Evolutionary conservation across 1,139 yeast genomes (phyloP).

Genomic region (Lodderomyces orthopsilosis): DNA sequence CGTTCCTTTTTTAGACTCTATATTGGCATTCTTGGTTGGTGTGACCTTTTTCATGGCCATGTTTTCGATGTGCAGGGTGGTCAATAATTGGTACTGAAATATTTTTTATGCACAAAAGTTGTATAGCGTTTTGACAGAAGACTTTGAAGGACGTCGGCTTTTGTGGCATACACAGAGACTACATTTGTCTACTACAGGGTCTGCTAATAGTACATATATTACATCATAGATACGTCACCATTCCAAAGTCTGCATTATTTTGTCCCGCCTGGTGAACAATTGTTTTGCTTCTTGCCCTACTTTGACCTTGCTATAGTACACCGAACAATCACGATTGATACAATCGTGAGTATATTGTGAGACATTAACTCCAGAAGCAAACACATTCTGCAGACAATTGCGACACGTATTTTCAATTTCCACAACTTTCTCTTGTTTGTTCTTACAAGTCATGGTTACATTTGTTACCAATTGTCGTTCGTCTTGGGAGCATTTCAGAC

Average conservation of each 20-base stretch:
- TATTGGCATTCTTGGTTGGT: neutral
- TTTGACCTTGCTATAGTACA: slow-evolving; percentile 16
- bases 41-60: slow-evolving; percentile 1
- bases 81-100: neutral
- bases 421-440: slow-evolving; percentile 13
- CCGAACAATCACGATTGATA: slow-evolving; percentile 30
- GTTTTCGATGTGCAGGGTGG: neutral
- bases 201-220: neutral
- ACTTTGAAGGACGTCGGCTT: no score
- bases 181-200: neutral
- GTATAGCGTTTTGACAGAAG: no score
- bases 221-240: slow-evolving; percentile 10
- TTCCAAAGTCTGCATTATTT: slow-evolving; percentile 11
- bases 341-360: slow-evolving; percentile 21
- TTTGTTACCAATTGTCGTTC: slow-evolving; percentile 21
- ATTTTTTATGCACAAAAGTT: neutral
- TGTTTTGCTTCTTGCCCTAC: slow-evolving; percentile 12
- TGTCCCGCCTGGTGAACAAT: slow-evolving; percentile 9
- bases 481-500: slow-evolving; percentile 21
- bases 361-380: slow-evolving; percentile 15
- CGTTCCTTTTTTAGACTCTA: neutral
- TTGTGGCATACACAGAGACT: no score
- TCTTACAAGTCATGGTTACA: slow-evolving; percentile 17
- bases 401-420: slow-evolving; percentile 22
- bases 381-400: slow-evolving; percentile 24